Base-by-base conservation (phyloP, 2,329 filamentous ascomycete species). In the Thermomyces lanuginosus region DNA sequence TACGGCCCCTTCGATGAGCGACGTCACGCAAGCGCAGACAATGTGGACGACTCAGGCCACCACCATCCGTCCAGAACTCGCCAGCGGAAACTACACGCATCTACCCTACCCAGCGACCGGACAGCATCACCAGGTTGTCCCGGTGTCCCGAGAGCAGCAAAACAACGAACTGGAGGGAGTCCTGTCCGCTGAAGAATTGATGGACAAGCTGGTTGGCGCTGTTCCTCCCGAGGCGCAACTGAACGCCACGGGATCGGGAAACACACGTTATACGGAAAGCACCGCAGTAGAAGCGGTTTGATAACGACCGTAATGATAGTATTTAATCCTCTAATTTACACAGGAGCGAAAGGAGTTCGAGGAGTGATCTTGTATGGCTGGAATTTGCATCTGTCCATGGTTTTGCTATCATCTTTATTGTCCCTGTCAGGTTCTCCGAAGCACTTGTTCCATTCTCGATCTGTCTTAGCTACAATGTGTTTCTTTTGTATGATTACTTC, bases 131-230 rank as follows among this genome's bases (percentile, higher is more conserved):
- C 45, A 30, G 3, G 42, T 45, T 18, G 41, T 33, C 8, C 26
- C 49, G 5, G 43, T 41, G 4, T 43, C 48, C 12, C 46, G 50
- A 7, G 51, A 51, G 30, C 34, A 51, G 20, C 48, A 45, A 24
- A 26, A 32, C 17, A 47, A 41, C 28, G 37, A 45, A 7, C 45
- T 52, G 8, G 50, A 53, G 24, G 43, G 41, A 2, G 34, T 53
- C 12, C 30, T 51, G 28, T 39, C 46, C 6, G 39, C 47, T 1
- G 50, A 53, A 21, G 48, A 53, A 27, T 35, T 53, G 32, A 49
- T 52, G 34, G 47, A 51, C 24, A 53, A 51, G 34, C 31, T 53
- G 16, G 49, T 53, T 17, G 45, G 49, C 14, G 42, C 45, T 10
- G 45, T 53, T 28, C 36, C 49, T 18, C 39, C 38, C 16, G 48